Evolutionary conservation across 1,139 yeast species (phyloP).

Genomic region (Taiozyma onychis): DNA sequence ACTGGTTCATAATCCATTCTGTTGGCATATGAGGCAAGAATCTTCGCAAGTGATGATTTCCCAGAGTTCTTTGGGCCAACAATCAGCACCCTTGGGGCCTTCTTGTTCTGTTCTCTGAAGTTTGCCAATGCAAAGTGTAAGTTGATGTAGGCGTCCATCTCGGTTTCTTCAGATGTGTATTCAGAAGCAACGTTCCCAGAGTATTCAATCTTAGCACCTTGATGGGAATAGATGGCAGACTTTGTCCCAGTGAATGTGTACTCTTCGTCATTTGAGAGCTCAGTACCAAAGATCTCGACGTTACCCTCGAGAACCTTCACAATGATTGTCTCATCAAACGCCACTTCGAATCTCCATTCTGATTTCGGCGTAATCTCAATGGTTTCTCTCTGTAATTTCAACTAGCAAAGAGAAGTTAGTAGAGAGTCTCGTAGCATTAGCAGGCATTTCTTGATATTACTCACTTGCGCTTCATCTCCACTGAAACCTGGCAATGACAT

Average conservation of each 20-base stretch:
- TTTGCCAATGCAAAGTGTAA: constrained; percentile 75
- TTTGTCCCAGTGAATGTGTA: constrained; percentile 55
- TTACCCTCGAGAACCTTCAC: constrained; percentile 56
- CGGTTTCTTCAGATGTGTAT: constrained; percentile 65
- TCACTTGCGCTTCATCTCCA: constrained; percentile 5
- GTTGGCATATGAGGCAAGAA: constrained; percentile 68
- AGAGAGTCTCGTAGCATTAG: not conserved
- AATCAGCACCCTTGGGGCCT: constrained; percentile 66
- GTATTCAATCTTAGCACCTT: constrained; percentile 48
- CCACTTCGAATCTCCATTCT: constrained; percentile 89
- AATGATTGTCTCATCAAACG: constrained; percentile 48
- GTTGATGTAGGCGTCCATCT: constrained; percentile 58
- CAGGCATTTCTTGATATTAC: not conserved
- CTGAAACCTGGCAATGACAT: constrained; percentile 9
- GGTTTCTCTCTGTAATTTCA: constrained; percentile 4
- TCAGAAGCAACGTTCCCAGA: constrained; percentile 42
- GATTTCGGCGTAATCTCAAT: constrained; percentile 38
- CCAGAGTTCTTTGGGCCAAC: constrained; percentile 74
- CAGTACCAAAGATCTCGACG: constrained; percentile 92
- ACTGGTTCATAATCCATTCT: constrained; percentile 64
- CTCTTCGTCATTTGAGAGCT: constrained; percentile 67
- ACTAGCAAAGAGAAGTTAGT: not conserved
- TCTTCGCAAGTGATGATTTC: constrained; percentile 69
- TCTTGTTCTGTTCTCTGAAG: constrained; percentile 36
- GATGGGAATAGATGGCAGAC: constrained; percentile 54